Conservation (phyloP, 106 monocot species). For the Dendrobium catenatum region DNA sequence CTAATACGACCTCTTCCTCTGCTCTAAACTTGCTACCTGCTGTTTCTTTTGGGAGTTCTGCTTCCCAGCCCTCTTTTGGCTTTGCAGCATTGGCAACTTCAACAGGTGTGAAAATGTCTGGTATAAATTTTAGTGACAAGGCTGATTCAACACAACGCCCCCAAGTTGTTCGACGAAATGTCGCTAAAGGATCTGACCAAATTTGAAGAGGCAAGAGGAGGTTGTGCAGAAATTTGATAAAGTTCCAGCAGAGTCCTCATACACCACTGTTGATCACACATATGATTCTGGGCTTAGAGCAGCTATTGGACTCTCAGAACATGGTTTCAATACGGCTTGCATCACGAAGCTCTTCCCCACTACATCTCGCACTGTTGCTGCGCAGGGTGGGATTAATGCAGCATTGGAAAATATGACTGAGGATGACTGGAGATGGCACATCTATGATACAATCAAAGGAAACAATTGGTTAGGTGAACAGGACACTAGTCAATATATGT, state of each 20-base stretch:
- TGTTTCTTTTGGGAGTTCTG: not conserved
- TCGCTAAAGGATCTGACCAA: no score
- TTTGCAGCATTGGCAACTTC: not conserved
- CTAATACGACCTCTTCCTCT: not conserved
- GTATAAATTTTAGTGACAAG: no score
- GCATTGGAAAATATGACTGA: conserved; percentile 93
- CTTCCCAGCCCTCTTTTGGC: not conserved
- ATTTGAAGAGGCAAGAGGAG: no score
- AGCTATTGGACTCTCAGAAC: conserved; percentile 65
- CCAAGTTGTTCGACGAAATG: no score
- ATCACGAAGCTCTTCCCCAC: conserved; percentile 82
- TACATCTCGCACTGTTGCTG: conserved; percentile 61
- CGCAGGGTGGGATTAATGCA: conserved; percentile 99
- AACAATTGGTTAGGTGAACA: conserved; percentile 96
- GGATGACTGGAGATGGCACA: conserved; percentile 99
- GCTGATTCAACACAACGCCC: no score
- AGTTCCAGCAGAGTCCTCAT: conserved; percentile 19
- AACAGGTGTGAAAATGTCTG: no score
- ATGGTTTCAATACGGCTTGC: conserved; percentile 76
- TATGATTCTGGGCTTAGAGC: conserved; percentile 73
- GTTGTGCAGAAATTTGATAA: no score
- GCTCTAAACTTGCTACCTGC: not conserved
- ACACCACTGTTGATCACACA: conserved; percentile 66
- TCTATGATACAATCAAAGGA: conserved; percentile 99
- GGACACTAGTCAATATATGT: conserved; percentile 89